Evolutionary conservation across 257 asterid species (phyloP), one percentile per base, ranked within the genome.

Genomic region (Eucommia ulmoides): DNA sequence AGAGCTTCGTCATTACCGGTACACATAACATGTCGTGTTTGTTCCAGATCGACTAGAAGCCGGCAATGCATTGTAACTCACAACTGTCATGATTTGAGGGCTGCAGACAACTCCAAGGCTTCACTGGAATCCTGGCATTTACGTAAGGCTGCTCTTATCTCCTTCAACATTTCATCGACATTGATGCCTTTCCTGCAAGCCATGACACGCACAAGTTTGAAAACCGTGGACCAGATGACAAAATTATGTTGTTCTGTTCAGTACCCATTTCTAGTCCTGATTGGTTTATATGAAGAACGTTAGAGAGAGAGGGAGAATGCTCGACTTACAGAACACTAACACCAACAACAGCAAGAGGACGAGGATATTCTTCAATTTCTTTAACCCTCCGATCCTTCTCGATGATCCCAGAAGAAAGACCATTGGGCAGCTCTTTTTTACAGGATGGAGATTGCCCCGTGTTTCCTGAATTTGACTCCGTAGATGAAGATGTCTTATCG

Each of bases 321-420:
- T 2, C 35, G 51, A 78, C 98, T 85, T 79, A 85, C 98, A 85
- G 69, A 63, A 85, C 96, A 65, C 96, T 89, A 59, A 81, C 96
- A 23, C 88, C 94, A 58, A 85, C 79, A 35, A 89, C 86, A 33
- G 94, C 88, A 61, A 77, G 69, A 49, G 94, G 98, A 23, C 64
- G 66, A 22, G 84, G 96, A 53, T 74, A 91, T 58, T 83, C 98
- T 72, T 85, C 96, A 22, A 85, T 75, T 50, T 65, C 82, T 74
- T 81, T 89, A 65, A 74, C 67, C 64, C 51, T 70, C 62, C 58
- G 66, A 41, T 69, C 88, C n/a, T 49, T 63, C 54, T 56, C 48
- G 41, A 64, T 44, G 21, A 20, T 33, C 21, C 45, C 52, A 22
- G 56, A 41, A 8, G 71, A 65, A 41, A 25, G 54, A 33, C n/a